Conservation (phyloP, 1,284 basidiomycete genomes). For the Neolentinus lepideus region DNA sequence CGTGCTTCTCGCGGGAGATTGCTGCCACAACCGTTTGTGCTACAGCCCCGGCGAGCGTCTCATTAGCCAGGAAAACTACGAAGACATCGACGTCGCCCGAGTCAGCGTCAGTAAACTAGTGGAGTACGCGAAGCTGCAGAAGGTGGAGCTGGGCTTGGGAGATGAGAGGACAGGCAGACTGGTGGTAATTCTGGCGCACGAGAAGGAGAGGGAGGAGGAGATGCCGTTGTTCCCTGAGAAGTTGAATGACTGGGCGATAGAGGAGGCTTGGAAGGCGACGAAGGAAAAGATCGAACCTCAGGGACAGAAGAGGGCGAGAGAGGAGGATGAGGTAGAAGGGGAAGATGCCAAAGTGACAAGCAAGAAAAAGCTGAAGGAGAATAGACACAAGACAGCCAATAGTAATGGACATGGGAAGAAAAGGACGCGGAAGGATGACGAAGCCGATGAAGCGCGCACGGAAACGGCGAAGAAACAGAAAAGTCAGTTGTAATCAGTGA, state of each 20-base stretch:
- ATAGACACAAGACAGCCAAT: no score
- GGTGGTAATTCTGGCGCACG: constrained; percentile 11
- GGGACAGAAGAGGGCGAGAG: no score
- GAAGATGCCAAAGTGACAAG: no score
- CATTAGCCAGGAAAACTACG: background rate
- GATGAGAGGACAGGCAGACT: no score
- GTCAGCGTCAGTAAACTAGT: background rate
- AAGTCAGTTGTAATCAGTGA: no score
- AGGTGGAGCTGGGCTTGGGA: constrained; percentile 1
- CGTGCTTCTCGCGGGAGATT: background rate
- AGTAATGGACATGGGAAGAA: no score
- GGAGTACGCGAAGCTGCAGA: constrained; percentile 2
- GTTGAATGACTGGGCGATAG: constrained; percentile 9
- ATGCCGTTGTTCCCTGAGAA: constrained; percentile 14
- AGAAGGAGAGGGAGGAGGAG: constrained; percentile 11
- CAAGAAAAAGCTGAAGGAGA: no score
- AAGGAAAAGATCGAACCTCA: background rate
- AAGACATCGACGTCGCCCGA: background rate
- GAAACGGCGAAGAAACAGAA: no score
- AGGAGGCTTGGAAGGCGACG: background rate
- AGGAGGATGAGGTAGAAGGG: no score
- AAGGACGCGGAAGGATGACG: no score
- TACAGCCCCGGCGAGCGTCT: background rate
- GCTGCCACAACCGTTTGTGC: background rate
- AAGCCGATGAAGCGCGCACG: no score